Percentiles rank a stretch among this genome's conserved stretches.
Conservation (phyloP, 78 protist species). For the Dictyostelium brefeldianum region DNA sequence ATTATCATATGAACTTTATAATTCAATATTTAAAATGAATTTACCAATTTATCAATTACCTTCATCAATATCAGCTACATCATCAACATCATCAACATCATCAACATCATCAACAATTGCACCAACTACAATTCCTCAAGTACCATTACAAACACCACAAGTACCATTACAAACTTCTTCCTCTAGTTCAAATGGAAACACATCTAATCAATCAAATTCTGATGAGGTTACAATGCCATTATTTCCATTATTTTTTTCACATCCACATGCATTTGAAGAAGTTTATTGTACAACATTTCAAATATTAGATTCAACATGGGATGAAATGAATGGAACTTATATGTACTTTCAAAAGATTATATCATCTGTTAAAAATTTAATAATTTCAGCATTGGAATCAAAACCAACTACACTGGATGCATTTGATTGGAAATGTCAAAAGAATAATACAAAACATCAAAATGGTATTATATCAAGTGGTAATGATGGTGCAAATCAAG, state of each 20-base stretch:
- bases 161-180: too few relatives aligned
- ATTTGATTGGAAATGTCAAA: constrained; percentile 28
- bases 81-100: background rate
- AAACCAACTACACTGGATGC: constrained; percentile 73
- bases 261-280: constrained; percentile 69
- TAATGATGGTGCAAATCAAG: background rate
- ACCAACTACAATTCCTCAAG: background rate
- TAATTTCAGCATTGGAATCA: constrained; percentile 27
- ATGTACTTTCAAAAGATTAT: constrained; percentile 71
- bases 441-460: background rate
- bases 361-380: constrained; percentile 54
- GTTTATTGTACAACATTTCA: constrained; percentile 75
- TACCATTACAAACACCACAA: too few relatives aligned
- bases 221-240: constrained; percentile 13
- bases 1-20: constrained; percentile 7
- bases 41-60: background rate
- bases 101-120: background rate
- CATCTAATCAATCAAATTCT: too few relatives aligned
- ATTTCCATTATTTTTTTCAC: constrained; percentile 61
- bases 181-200: too few relatives aligned
- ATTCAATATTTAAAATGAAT: constrained; percentile 28
- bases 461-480: background rate
- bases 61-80: background rate
- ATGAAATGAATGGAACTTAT: constrained; percentile 69
- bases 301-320: constrained; percentile 74